Percentiles rank a stretch among this genome's conserved stretches.
Evolutionary conservation across 192 early-diverging fungal species (phyloP).

Genomic region (Backusella liffmaniae): DNA sequence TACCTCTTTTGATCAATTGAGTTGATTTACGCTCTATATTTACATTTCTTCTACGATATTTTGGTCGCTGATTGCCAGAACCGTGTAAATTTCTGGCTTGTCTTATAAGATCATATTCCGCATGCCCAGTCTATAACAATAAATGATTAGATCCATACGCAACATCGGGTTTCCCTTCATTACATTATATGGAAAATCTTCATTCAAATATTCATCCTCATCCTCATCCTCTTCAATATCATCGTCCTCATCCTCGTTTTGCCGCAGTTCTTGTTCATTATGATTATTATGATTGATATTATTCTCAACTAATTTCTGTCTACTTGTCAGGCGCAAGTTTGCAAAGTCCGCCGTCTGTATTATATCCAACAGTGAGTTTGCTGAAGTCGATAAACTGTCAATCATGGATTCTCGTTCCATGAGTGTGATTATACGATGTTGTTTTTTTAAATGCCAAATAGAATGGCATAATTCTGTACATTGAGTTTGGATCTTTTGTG

Average conservation of each 20-base stretch:
- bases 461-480: slow-evolving; percentile 6
- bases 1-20: background rate
- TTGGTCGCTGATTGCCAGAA: background rate
- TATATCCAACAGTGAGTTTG: background rate
- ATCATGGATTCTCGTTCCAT: slow-evolving; percentile 5
- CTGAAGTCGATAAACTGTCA: background rate
- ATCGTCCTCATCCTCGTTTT: background rate
- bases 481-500: background rate
- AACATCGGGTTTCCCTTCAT: background rate
- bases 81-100: slow-evolving; percentile 19
- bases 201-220: background rate
- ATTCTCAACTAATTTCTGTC: background rate
- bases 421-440: background rate
- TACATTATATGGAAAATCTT: background rate
- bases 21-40: background rate
- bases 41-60: slow-evolving; percentile 23
- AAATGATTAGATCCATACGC: background rate
- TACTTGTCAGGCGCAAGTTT: background rate
- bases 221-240: slow-evolving; percentile 1
- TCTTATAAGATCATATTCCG: slow-evolving; percentile 16
- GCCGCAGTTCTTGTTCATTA: background rate
- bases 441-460: slow-evolving; percentile 11
- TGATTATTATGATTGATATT: background rate
- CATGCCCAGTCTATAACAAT: background rate
- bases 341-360: background rate